Evolutionary conservation across 2,329 filamentous ascomycete species (phyloP).

Genomic region (Trichoderma oligosporum): DNA sequence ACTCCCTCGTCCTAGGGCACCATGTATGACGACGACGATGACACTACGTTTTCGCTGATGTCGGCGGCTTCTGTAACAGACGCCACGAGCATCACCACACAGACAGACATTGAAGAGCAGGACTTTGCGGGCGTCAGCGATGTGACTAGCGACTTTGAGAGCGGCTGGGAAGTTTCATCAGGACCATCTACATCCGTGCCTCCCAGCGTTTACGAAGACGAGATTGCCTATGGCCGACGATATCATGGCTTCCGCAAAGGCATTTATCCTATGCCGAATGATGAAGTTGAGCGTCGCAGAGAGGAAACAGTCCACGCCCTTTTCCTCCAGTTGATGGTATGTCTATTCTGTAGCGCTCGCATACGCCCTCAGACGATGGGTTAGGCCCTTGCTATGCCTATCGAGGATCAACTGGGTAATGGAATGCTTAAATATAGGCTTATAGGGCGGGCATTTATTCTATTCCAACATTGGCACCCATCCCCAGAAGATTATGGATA

Average conservation of each 20-base stretch:
- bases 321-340: constrained; percentile 43
- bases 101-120: constrained; percentile 29
- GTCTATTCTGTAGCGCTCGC: constrained; percentile 11
- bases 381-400: background rate
- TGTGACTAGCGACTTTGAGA: constrained; percentile 21
- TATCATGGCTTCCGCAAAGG: constrained; percentile 44
- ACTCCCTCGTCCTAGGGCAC: constrained; percentile 12
- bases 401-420: background rate
- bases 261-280: constrained; percentile 47
- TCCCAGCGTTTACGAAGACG: constrained; percentile 34
- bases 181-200: constrained; percentile 33
- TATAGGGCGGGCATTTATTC: constrained; percentile 38
- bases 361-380: background rate
- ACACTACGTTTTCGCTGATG: constrained; percentile 30
- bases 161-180: constrained; percentile 27
- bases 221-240: constrained; percentile 34
- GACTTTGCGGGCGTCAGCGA: constrained; percentile 26
- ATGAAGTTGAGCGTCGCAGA: constrained; percentile 43
- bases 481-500: constrained; percentile 43
- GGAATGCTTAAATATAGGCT: background rate
- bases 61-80: constrained; percentile 27
- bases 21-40: constrained; percentile 26
- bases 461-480: constrained; percentile 38
- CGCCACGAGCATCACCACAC: constrained; percentile 21
- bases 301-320: constrained; percentile 45